Conservation (phyloP, 1,139 yeast species). For the Lodderomyces theae region DNA sequence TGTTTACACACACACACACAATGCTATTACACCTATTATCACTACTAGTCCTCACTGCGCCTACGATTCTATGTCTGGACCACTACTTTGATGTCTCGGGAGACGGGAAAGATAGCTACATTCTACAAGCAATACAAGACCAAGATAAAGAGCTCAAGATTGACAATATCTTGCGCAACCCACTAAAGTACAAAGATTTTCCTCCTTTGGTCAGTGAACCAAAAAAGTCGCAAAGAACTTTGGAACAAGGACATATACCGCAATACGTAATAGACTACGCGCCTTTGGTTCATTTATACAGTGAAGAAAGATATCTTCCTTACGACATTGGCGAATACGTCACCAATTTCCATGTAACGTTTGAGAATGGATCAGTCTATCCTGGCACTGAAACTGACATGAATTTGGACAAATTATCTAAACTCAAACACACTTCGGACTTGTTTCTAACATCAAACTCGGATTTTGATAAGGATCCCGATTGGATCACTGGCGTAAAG, state of each 20-base stretch:
- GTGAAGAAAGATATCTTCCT: constrained; percentile 86
- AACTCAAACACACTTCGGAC: constrained; percentile 27
- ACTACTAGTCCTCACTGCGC: constrained; percentile 6
- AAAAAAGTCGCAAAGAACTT: constrained; percentile 26
- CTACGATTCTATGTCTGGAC: background rate
- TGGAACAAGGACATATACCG: constrained; percentile 64
- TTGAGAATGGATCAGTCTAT: constrained; percentile 47
- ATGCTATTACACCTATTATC: constrained; percentile 1
- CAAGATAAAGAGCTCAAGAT: constrained; percentile 13
- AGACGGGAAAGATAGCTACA: constrained; percentile 7
- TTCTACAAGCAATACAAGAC: constrained; percentile 13
- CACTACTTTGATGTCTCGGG: constrained; percentile 12
- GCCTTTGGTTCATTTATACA: constrained; percentile 81
- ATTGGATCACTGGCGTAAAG: constrained; percentile 76
- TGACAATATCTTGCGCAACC: constrained; percentile 16
- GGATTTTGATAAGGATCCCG: constrained; percentile 75
- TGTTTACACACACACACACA: background rate
- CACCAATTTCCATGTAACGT: constrained; percentile 53
- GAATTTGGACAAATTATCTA: constrained; percentile 37
- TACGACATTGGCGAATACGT: constrained; percentile 75
- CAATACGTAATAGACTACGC: constrained; percentile 68
- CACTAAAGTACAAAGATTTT: constrained; percentile 27
- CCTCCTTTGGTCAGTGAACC: constrained; percentile 41
- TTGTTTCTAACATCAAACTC: constrained; percentile 60
- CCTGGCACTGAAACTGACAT: constrained; percentile 35